Conservation (phyloP, 495 filamentous ascomycete species). For the Trichocladium uniseriatum region DNA sequence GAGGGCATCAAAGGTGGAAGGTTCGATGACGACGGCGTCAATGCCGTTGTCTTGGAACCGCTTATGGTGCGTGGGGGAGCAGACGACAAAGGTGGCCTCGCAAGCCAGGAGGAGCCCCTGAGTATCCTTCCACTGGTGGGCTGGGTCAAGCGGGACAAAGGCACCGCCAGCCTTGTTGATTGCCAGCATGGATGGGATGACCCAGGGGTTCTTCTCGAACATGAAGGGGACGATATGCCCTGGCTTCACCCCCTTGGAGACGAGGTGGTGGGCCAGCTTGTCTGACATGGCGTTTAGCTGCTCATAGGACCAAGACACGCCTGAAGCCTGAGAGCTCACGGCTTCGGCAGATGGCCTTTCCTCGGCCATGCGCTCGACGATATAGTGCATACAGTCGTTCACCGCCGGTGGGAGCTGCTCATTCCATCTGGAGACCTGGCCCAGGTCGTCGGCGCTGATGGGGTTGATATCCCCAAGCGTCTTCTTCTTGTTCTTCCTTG, state of each 20-base stretch:
- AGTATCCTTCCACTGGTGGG: conserved; percentile 13
- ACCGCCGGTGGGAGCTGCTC: not conserved
- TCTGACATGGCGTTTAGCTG: not conserved
- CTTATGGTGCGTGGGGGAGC: not conserved
- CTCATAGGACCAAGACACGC: not conserved
- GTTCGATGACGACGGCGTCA: not conserved
- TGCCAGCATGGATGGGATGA: conserved; percentile 35
- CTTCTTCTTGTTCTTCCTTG: not conserved
- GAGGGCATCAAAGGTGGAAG: not conserved
- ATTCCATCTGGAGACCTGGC: not conserved
- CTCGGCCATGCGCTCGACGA: not conserved
- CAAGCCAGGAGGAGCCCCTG: not conserved
- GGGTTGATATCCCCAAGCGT: not conserved
- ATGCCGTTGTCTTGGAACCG: not conserved
- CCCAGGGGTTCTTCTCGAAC: conserved; percentile 40
- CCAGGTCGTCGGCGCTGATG: not conserved
- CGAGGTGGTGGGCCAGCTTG: not conserved
- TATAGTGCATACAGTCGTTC: not conserved
- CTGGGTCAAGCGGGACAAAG: conserved; percentile 35
- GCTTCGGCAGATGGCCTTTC: not conserved
- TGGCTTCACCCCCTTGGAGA: conserved; percentile 11
- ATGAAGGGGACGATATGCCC: conserved; percentile 31
- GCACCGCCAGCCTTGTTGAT: conserved; percentile 40
- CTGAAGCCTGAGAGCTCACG: not conserved
- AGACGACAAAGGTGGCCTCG: not conserved